A percentile compares a stretch with the other conserved stretches of the same genome.
phyloP scores from a whole-genome alignment of 306 rosid species.

The Sophora flavescens region DNA sequence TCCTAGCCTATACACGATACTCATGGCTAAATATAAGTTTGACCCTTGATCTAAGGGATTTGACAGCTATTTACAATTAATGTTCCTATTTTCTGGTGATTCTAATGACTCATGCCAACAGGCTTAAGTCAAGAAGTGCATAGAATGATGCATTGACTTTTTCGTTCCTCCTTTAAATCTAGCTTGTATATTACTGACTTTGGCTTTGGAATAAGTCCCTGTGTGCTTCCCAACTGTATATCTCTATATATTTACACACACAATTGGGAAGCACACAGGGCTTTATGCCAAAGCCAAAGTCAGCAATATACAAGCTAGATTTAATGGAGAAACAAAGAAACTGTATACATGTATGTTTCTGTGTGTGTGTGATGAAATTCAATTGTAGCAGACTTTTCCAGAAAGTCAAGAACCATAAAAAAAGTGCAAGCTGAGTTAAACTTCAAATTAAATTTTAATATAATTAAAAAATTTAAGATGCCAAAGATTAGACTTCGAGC shows the following conservation, averaged over 20 bases:
- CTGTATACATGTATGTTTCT: too few relatives aligned
- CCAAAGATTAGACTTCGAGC: not conserved
- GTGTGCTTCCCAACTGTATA: not conserved
- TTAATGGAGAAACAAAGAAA: constrained; percentile 22
- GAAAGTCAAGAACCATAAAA: constrained; percentile 8
- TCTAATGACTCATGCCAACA: too few relatives aligned
- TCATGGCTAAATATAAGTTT: too few relatives aligned
- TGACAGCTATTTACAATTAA: too few relatives aligned
- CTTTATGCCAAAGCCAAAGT: not conserved
- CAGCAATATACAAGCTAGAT: not conserved
- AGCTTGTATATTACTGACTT: constrained; percentile 5
- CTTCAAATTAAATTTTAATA: constrained; percentile 19
- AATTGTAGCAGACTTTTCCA: not conserved
- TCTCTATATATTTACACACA: not conserved
- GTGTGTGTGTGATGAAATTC: too few relatives aligned
- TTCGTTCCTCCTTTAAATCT: constrained; percentile 33
- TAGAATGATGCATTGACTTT: not conserved
- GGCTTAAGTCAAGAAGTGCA: constrained; percentile 12
- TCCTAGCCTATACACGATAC: too few relatives aligned
- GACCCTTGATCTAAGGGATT: too few relatives aligned
- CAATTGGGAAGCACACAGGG: not conserved
- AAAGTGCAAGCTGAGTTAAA: constrained; percentile 20
- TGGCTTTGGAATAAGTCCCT: not conserved
- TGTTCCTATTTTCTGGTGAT: too few relatives aligned
- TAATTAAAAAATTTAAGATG: constrained; percentile 12